A percentile compares a stretch with the other conserved stretches of the same genome.
These are phyloP conservation scores for Colletotrichum destructivum DNA, from an alignment of 2,329 filamentous ascomycete genomes.

Conservation along the genomic window DNA sequence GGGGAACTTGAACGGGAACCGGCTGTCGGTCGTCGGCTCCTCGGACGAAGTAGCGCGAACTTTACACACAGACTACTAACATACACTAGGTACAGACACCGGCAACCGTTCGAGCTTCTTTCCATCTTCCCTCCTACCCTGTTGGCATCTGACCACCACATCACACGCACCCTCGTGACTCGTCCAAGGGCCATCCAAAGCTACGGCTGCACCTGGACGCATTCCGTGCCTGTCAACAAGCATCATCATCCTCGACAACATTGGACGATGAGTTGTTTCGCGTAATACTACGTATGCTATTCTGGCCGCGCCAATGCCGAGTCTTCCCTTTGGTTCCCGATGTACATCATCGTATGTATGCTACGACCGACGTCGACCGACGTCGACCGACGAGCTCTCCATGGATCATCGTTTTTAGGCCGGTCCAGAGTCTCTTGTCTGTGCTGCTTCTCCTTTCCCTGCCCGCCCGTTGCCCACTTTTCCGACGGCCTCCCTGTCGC, in stretches of 20 bases:
- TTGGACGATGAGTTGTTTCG: conserved; percentile 35
- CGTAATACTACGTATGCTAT: neutral
- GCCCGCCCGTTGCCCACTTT: conserved; percentile 10
- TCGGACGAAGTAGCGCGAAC: conserved; percentile 36
- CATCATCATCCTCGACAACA: conserved; percentile 18
- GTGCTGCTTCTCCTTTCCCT: conserved; percentile 21
- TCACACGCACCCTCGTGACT: conserved; percentile 29
- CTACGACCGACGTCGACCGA: neutral
- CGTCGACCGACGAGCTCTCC: conserved; percentile 25
- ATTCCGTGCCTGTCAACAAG: conserved; percentile 26
- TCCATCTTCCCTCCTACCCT: conserved; percentile 18
- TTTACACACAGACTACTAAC: neutral
- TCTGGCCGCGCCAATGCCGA: conserved; percentile 7
- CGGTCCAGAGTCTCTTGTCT: conserved; percentile 36
- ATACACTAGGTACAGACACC: neutral
- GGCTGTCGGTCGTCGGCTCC: conserved; percentile 34
- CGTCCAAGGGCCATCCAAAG: conserved; percentile 17
- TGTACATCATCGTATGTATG: neutral
- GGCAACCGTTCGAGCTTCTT: conserved; percentile 13
- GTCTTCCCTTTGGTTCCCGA: neutral
- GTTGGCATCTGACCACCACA: conserved; percentile 19
- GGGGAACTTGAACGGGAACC: neutral
- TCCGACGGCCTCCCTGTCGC: conserved; percentile 16
- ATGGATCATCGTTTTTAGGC: conserved; percentile 33
- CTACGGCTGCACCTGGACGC: neutral